A percentile compares a stretch with the other conserved stretches of the same genome.
phyloP scores from a whole-genome alignment of 2,329 filamentous ascomycete genomes.

The Ophiostoma angusticollis region DNA sequence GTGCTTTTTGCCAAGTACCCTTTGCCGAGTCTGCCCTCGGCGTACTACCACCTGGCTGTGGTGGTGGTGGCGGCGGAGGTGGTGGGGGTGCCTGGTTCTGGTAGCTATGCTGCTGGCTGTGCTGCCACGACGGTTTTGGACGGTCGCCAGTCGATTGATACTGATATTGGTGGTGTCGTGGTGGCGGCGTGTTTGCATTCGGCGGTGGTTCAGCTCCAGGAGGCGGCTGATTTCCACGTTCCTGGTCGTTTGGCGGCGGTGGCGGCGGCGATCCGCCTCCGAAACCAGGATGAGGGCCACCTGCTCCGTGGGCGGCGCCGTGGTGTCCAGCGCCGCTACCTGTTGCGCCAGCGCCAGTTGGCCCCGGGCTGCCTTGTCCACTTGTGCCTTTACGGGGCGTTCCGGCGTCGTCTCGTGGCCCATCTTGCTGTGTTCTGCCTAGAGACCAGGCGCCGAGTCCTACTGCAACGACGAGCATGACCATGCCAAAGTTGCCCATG shows the following conservation, averaged over 20 bases:
- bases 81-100: constrained; percentile 13
- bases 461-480: constrained; percentile 58
- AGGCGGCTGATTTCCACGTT: constrained; percentile 11
- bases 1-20: constrained; percentile 53
- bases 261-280: constrained; percentile 16
- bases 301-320: neutral
- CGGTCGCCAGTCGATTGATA: constrained; percentile 15
- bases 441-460: constrained; percentile 68
- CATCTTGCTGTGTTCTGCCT: constrained; percentile 49
- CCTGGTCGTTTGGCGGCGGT: constrained; percentile 14
- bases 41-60: neutral
- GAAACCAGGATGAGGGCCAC: constrained; percentile 19
- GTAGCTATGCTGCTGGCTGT: constrained; percentile 8
- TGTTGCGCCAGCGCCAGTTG: neutral
- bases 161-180: constrained; percentile 1
- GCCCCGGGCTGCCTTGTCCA: no score
- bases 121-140: constrained; percentile 16
- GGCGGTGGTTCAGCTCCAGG: constrained; percentile 4
- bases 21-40: constrained; percentile 27
- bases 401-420: no score
- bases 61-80: constrained; percentile 7
- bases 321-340: constrained; percentile 5
- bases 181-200: constrained; percentile 7
- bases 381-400: no score
- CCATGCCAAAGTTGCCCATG: constrained; percentile 59